phyloP scores from a whole-genome alignment of 1,284 basidiomycete genomes.

The Marasmius sp. region DNA sequence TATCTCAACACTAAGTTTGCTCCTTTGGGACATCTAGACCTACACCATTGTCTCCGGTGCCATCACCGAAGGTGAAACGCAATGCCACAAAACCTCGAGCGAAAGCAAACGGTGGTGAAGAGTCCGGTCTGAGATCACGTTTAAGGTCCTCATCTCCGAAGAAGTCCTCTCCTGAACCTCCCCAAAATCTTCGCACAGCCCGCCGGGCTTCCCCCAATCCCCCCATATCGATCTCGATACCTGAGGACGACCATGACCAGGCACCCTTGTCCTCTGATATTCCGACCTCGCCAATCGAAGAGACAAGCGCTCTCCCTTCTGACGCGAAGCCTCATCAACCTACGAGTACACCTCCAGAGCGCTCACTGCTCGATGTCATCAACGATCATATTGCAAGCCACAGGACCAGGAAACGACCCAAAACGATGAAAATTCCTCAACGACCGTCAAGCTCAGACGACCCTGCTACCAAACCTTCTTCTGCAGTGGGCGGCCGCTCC shows the following conservation, averaged over 20 bases:
- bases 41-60: not conserved
- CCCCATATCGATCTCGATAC: too few relatives aligned
- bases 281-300: slow-evolving; percentile 39
- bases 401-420: slow-evolving; percentile 19
- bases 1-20: not conserved
- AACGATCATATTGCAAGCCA: not conserved
- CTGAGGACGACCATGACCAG: too few relatives aligned
- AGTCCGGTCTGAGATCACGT: not conserved
- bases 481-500: slow-evolving; percentile 30
- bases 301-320: slow-evolving; percentile 19
- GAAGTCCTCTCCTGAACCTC: too few relatives aligned
- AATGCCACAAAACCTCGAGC: not conserved
- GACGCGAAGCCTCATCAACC: too few relatives aligned
- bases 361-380: slow-evolving; percentile 8
- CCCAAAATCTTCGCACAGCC: too few relatives aligned
- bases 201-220: too few relatives aligned
- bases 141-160: too few relatives aligned
- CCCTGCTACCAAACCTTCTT: slow-evolving; percentile 21
- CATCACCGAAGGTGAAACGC: not conserved
- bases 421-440: slow-evolving; percentile 27
- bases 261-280: slow-evolving; percentile 7
- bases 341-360: not conserved
- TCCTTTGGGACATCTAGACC: not conserved
- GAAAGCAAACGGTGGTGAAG: not conserved
- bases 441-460: slow-evolving; percentile 3